Evolutionary conservation across 139 green algal species (phyloP), one percentile per base, ranked within the genome.

Genomic region (Deuterostichococcus epilithicus): DNA sequence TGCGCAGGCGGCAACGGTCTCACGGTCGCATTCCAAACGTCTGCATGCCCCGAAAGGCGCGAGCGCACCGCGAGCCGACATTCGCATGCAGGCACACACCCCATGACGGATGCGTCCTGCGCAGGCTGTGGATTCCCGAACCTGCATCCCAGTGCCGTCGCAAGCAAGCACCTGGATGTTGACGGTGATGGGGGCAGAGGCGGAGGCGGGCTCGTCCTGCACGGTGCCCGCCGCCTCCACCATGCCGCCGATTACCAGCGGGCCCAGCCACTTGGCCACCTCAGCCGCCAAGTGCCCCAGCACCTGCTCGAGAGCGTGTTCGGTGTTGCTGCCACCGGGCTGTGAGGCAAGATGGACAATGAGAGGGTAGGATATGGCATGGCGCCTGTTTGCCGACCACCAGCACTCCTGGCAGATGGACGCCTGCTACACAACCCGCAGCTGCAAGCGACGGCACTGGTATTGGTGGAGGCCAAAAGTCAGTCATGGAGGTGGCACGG

Each of bases 251-350:
- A 75, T 66, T 23, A 92, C 23, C 66, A 91, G 76, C 23, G 75
- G 76, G 45, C 76, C 78, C 25, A 92, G 75, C 18, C 80, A 74
- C 28, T 67, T 58, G 0, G 87, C 76, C 34, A 92, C 81, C 28
- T 42, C 63, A 10, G 70, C 67, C 28, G 88, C 87, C 66, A 92
- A 67, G 69, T 92, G 84, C 18, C 88, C 88, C 45, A 86, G 34
- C 18, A 60, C 32, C 26, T 52, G 59, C 35, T 33, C 30, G 47
- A 34, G 15, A 22, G 35, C 63, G 25, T 20, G 45, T 34, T 37
- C 26, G 4, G 23, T 0, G 1, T n/a, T n/a, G 30, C 18, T 1
- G 35, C 28, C 78, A 47, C 2, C 25, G 2, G 39, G 42, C 44
- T 8, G n/a, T 18, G 20, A 42, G 28, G 58, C 26, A 8, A 59